Evolutionary conservation across 2,329 filamentous ascomycete species (phyloP), one percentile per base, ranked within the genome.

Genomic region (Fusarium solani-melongenae): DNA sequence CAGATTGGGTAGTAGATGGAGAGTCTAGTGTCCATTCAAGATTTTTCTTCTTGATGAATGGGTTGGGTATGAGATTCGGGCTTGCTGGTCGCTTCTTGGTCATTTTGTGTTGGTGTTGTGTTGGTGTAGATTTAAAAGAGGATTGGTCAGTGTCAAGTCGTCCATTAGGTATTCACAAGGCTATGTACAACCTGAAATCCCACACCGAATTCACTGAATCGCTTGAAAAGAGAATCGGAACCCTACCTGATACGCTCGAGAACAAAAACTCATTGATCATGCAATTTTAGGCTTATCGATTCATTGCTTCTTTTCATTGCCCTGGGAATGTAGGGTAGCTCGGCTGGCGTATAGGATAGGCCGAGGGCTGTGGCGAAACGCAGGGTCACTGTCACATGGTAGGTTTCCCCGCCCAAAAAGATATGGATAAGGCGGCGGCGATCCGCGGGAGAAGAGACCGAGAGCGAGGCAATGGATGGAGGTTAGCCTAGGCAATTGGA

Each of bases 11-110:
- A 6, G 57, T 17, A 4, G 44, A 62, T 10, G 66, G 44, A 49
- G 70, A 56, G n/a, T 80, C 74, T 12, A 86, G 72, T 7, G 79
- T 82, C 86, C 85, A 87, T 73, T 82, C 72, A 7, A 86, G 79
- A 67, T 87, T 87, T 24, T 80, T 79, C 69, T 83, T 85, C 76
- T 87, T 87, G 69, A 86, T 82, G 67, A 86, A 84, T 1, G 86
- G 85, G 59, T 87, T 87, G 3, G 82, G 69, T 10, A 86, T 83
- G 59, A 87, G 74, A 24, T 76, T 70, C 2, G 81, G 80, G 62
- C 80, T 82, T 29, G 66, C 64, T 22, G 73, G 76, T 22, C 81
- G 78, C 63, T 84, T 84, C 41, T 5, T 38, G 27, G 68, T 9
- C 74, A 76, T 71, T 14, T 12, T 65, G 51, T 58, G 10, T 61